Conservation (phyloP, 1,139 yeast species). For the Pichia sp. region DNA sequence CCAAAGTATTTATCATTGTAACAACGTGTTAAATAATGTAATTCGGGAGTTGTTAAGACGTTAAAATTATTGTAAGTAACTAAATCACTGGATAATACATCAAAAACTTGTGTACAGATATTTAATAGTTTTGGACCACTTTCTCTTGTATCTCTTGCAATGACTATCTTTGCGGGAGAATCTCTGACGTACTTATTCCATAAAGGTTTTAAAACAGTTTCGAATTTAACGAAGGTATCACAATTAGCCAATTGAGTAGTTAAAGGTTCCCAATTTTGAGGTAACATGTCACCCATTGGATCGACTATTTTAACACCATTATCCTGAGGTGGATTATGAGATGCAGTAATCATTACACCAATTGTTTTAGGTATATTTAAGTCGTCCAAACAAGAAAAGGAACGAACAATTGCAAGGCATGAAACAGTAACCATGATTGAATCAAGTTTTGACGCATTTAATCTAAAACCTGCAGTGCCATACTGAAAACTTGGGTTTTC, state of each 20-base stretch:
- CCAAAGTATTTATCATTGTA: slow-evolving; percentile 64
- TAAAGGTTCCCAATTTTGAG: slow-evolving; percentile 72
- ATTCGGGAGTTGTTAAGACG: slow-evolving; percentile 84
- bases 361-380: slow-evolving; percentile 40
- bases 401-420: slow-evolving; percentile 72
- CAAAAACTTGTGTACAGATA: slow-evolving; percentile 65
- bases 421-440: slow-evolving; percentile 85
- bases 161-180: slow-evolving; percentile 35
- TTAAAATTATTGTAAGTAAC: slow-evolving; percentile 49
- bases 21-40: slow-evolving; percentile 79
- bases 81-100: slow-evolving; percentile 36
- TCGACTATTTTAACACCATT: slow-evolving; percentile 96
- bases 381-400: slow-evolving; percentile 55
- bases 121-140: slow-evolving; percentile 64
- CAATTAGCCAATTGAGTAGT: slow-evolving; percentile 82
- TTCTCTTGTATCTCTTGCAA: slow-evolving; percentile 71
- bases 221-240: slow-evolving; percentile 33
- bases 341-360: slow-evolving; percentile 94
- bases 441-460: slow-evolving; percentile 63
- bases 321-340: slow-evolving; percentile 92
- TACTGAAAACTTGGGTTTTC: slow-evolving; percentile 48
- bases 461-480: slow-evolving; percentile 97
- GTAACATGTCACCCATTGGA: slow-evolving; percentile 91
- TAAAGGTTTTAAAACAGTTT: slow-evolving; percentile 26
- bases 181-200: slow-evolving; percentile 33